A percentile compares a stretch with the other conserved stretches of the same genome.
Conservation (phyloP, 305 asterid genomes). For the Solanum aculeatissimum region DNA sequence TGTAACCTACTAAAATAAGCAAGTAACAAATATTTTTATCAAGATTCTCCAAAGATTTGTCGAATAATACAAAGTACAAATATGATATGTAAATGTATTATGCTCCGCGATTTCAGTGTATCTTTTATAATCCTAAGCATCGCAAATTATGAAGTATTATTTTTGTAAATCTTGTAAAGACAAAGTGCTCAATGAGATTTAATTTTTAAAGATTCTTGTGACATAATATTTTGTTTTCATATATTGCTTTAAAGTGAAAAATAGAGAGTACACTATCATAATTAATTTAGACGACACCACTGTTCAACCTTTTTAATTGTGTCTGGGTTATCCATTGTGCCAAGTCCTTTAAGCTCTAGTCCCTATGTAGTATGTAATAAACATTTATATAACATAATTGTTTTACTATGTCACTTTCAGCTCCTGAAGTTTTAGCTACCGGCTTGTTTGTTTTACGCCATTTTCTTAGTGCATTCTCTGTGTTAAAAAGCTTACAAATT, state of each 20-base stretch:
- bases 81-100: background rate
- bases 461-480: background rate
- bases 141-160: background rate
- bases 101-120: background rate
- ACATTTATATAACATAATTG: background rate
- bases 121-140: background rate
- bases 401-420: background rate
- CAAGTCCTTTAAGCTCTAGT: background rate
- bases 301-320: background rate
- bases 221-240: background rate
- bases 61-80: background rate
- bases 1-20: background rate
- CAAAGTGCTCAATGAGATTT: background rate
- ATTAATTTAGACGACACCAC: background rate
- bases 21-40: background rate
- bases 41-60: background rate
- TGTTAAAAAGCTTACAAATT: background rate
- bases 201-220: background rate
- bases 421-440: background rate
- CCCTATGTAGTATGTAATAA: background rate
- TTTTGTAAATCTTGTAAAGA: background rate
- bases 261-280: background rate
- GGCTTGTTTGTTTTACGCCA: background rate
- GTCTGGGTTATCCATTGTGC: background rate
- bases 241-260: background rate